Evolutionary conservation across 768 basidiomycete species (phyloP), one percentile per base, ranked within the genome.

Genomic region (Lactarius pseudohatsudake): DNA sequence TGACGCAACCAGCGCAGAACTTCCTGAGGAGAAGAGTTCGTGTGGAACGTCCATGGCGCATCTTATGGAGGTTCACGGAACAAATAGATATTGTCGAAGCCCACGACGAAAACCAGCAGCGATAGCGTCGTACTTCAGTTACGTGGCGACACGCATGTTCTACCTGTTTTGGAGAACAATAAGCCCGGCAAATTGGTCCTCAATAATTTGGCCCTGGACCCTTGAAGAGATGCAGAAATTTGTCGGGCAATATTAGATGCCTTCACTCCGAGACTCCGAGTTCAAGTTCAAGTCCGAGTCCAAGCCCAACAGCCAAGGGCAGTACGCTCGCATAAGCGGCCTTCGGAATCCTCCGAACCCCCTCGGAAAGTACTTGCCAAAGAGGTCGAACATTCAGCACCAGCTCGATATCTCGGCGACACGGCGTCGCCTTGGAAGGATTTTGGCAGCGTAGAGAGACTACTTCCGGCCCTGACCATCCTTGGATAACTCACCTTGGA

Each of bases 141-240:
- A 28, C 28, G 26, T 40, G 38, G 22, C n/a, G 30, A 41, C 6
- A 18, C 16, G 53, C 61, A 38, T 57, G 56, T 66, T 53, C 45
- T 18, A 30, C 61, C 56, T 1, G 36, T 43, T 66, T 62, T 41
- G 61, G 65, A 34, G 65, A 43, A 66, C 65, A 66, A 66, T 59
- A 59, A 45, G 4, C 32, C 47, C 28, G 5, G 26, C 10, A 50
- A 9, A 40, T 22, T 15, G 13, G 47, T n/a, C 61, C 47, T 57
- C 45, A 59, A 41, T 11, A 11, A 4, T 26, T 50, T 50, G 22
- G n/a, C 47, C 47, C 11, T 26, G 47, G 22, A 50, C 22, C 47
- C 47, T 45, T n/a, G n/a, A 22, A 22, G 22, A 6, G n/a, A 8
- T n/a, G 45, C 10, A 11, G 36, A 38, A 50, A 26, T 26, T 53